A percentile compares a stretch with the other conserved stretches of the same genome.
Conservation (phyloP, 345 rosid species). For the Noccaea bulbosa region DNA sequence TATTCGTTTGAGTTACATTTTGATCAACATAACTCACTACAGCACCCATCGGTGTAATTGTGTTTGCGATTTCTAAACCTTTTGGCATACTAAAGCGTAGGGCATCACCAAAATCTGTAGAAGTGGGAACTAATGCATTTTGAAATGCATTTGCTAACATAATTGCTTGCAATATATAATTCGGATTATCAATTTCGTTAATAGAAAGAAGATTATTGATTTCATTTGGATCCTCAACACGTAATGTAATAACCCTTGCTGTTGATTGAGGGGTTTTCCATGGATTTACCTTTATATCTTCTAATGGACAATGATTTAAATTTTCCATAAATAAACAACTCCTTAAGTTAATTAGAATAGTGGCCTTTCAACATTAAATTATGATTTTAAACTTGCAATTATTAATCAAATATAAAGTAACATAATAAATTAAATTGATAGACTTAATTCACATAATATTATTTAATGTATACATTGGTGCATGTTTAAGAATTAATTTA, state of each 20-base stretch:
- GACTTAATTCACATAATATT: background rate
- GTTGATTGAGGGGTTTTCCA: slow-evolving; percentile 1
- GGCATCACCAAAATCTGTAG: slow-evolving; percentile 1
- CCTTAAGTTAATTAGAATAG: background rate
- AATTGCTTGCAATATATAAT: background rate
- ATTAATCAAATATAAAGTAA: background rate
- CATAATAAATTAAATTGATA: background rate
- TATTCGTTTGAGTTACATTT: background rate
- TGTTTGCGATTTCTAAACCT: slow-evolving; percentile 1
- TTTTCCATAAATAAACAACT: background rate
- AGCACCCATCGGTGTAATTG: slow-evolving; percentile 1
- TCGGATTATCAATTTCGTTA: slow-evolving; percentile 1
- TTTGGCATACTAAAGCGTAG: slow-evolving; percentile 1
- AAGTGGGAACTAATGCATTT: slow-evolving; percentile 1
- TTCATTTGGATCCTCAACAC: slow-evolving; percentile 1
- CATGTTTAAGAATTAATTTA: background rate
- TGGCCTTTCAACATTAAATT: slow-evolving; percentile 1
- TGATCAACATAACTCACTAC: slow-evolving; percentile 1
- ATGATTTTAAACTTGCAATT: background rate
- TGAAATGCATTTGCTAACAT: slow-evolving; percentile 1
- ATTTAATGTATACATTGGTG: background rate
- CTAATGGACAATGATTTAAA: background rate
- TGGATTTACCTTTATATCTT: background rate
- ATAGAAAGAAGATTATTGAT: background rate
- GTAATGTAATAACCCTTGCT: slow-evolving; percentile 1